These are phyloP conservation scores for Curvularia hawaiiensis DNA, from an alignment of 2,329 filamentous ascomycete genomes.

Conservation along the genomic window DNA sequence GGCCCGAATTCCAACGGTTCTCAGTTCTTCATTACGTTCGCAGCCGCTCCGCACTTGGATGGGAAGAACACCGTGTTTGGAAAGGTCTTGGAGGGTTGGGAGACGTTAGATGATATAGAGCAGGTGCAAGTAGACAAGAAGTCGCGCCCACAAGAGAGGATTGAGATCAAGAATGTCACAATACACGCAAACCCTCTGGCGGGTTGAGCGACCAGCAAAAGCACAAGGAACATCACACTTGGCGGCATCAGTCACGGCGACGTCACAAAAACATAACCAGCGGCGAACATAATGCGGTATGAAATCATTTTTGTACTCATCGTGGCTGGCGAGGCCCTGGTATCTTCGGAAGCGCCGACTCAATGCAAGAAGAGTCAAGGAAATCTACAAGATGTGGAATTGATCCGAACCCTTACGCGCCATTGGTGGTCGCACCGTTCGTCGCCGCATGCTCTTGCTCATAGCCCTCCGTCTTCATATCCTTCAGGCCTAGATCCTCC, in stretches of 20 bases:
- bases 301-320: slow-evolving; percentile 20
- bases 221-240: background rate
- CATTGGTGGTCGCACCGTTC: slow-evolving; percentile 29
- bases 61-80: slow-evolving; percentile 86
- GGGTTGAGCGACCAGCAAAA: slow-evolving; percentile 30
- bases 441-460: slow-evolving; percentile 55
- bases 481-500: slow-evolving; percentile 85
- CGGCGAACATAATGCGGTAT: background rate
- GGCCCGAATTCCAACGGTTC: slow-evolving; percentile 74
- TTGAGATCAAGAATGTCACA: slow-evolving; percentile 71
- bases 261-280: slow-evolving; percentile 2
- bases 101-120: slow-evolving; percentile 74
- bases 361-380: slow-evolving; percentile 30
- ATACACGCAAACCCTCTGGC: slow-evolving; percentile 83
- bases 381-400: slow-evolving; percentile 21
- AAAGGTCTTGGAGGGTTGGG: slow-evolving; percentile 64
- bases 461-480: slow-evolving; percentile 94
- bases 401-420: slow-evolving; percentile 13
- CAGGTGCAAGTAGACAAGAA: slow-evolving; percentile 77
- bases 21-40: slow-evolving; percentile 83
- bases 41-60: slow-evolving; percentile 79
- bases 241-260: background rate
- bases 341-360: slow-evolving; percentile 40
- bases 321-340: slow-evolving; percentile 44
- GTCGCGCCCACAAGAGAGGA: slow-evolving; percentile 69